Base-by-base conservation (phyloP, 2,329 filamentous ascomycete genomes). In the Colletotrichum graminicola region DNA sequence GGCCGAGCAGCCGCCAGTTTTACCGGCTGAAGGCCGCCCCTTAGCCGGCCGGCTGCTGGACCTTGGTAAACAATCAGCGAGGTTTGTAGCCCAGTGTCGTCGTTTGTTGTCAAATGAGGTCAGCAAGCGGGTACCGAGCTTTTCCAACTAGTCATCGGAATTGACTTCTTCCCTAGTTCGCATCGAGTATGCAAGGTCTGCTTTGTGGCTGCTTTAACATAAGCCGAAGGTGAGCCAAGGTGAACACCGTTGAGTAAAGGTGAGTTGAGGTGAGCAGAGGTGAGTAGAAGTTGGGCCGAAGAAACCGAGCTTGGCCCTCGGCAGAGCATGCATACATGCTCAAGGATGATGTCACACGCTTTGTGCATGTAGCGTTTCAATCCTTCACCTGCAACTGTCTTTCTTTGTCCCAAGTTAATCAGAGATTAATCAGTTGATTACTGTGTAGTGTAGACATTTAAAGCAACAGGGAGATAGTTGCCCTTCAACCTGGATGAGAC, bases 11-110 rank as follows among this genome's bases (percentile, higher is more conserved):
- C 39, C 55, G 43, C 4, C 59, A 54, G 18, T 62, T 45, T 26
- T 29, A n/a, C 43, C 54, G 62, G 32, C 49, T 64, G 66, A 41
- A 45, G 21, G 21, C 49, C 18, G n/a, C n/a, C 18, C 23, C 51
- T 57, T 57, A 62, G 18, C 64, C 68, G 67, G 63, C 43, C 63
- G 68, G 68, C 60, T 41, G 5, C n/a, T 49, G 36, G 43, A 45
- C 68, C 68, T 62, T 67, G 68, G 57, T 71, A 56, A 56, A 51
- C 57, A 57, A 36, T 39, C 49, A 43, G 36, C 32, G 7, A 39
- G 12, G 49, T 67, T 56, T 45, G 41, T 26, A 16, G 26, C 29
- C 43, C 12, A 34, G 16, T 34, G 11, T 55, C 51, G 59, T 34
- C 41, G 47, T 43, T 43, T 41, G 14, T 45, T 47, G 45, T 47